These are phyloP conservation scores for Volvox reticuliferus DNA, from an alignment of 139 green algal genomes.

Conservation along the genomic window DNA sequence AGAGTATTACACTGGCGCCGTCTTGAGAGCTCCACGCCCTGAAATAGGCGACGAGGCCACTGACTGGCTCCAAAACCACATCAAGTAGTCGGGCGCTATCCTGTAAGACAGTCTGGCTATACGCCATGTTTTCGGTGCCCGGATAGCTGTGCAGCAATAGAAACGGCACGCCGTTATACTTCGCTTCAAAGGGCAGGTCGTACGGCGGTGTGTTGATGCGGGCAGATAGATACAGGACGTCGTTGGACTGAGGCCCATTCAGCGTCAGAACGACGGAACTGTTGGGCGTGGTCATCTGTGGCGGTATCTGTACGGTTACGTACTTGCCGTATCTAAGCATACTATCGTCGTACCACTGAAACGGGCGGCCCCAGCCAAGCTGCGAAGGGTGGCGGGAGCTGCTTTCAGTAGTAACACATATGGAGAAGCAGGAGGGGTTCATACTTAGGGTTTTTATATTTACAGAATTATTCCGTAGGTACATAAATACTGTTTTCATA, in stretches of 20 bases:
- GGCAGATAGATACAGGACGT: not conserved
- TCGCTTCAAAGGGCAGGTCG: not conserved
- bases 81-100: not conserved
- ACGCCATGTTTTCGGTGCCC: not conserved
- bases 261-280: not conserved
- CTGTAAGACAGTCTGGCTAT: not conserved
- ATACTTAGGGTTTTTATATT: too few species aligned
- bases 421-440: too few species aligned
- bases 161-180: not conserved
- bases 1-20: not conserved
- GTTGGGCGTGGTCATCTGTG: not conserved
- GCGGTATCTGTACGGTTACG: not conserved
- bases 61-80: not conserved
- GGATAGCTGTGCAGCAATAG: slow-evolving; percentile 12
- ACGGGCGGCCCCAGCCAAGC: not conserved
- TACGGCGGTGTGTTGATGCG: slow-evolving; percentile 3
- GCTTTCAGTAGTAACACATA: too few species aligned
- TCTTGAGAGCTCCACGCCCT: not conserved
- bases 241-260: not conserved
- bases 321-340: not conserved
- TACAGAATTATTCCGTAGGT: too few species aligned
- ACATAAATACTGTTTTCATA: too few species aligned
- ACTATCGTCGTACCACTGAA: not conserved
- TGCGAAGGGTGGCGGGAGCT: not conserved
- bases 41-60: not conserved